Evolutionary conservation across 371 early-diverging fungal genomes (phyloP).

Genomic region (Mortierella sp.): DNA sequence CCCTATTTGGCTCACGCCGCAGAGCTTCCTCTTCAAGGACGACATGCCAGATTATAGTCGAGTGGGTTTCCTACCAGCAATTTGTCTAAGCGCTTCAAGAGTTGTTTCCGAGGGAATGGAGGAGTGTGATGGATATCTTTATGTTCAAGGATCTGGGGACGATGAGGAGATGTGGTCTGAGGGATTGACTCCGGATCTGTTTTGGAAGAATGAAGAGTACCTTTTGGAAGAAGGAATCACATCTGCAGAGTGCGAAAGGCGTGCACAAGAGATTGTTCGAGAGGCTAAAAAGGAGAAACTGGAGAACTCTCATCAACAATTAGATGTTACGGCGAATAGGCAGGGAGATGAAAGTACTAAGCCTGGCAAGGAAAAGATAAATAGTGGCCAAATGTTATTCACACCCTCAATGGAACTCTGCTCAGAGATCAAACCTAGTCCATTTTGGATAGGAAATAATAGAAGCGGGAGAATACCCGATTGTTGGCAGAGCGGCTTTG

Average conservation of each 20-base stretch:
- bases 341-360: conserved; percentile 8
- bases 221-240: conserved; percentile 60
- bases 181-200: conserved; percentile 75
- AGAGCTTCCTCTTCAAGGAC: conserved; percentile 61
- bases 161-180: conserved; percentile 89
- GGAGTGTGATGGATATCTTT: conserved; percentile 70
- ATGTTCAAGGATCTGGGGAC: conserved; percentile 92
- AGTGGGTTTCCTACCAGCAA: conserved; percentile 71
- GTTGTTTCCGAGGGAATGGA: conserved; percentile 68
- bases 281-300: conserved; percentile 14
- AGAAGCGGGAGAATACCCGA: conserved; percentile 46
- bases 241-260: conserved; percentile 61
- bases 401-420: conserved; percentile 52
- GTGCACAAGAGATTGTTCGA: conserved; percentile 59
- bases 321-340: conserved; percentile 16
- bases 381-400: conserved; percentile 9
- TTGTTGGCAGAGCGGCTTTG: conserved; percentile 46
- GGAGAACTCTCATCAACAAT: conserved; percentile 11
- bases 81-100: conserved; percentile 82
- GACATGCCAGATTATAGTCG: conserved; percentile 65
- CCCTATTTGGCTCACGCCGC: conserved; percentile 85
- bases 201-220: conserved; percentile 75
- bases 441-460: conserved; percentile 54
- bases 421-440: conserved; percentile 46
- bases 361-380: not conserved